Evolutionary conservation across 352 stramenopile genomes (phyloP), one percentile per base, ranked within the genome.

Genomic region (Pythium myriotylum): DNA sequence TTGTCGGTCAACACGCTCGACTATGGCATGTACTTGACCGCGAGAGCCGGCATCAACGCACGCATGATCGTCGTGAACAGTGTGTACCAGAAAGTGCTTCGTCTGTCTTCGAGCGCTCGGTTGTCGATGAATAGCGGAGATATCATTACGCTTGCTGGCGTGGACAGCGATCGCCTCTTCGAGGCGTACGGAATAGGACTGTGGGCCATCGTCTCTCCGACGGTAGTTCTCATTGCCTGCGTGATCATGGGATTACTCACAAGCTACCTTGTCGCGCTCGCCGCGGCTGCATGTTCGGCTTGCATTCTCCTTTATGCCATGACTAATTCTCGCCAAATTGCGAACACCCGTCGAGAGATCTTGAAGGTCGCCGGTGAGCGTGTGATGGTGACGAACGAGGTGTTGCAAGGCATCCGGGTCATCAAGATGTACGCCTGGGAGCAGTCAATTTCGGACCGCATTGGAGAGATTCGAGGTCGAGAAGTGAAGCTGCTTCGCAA

Each of bases 371-470:
- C 79, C 0, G 75, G 73, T 20, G 74, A 91, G 20, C 82, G 96
- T n/a, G 89, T 99, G n/a, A n/a, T n/a, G n/a, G n/a, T n/a, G n/a
- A n/a, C n/a, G n/a, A n/a, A n/a, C n/a, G n/a, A n/a, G n/a, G 86
- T 96, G 20, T 76, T 99, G 5, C 70, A 89, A n/a, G 94, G 93
- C 12, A 96, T 98, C 54, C 76, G 90, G 46, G 86, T 90, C 49
- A 83, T 97, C 33, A 98, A 97, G 56, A 89, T 97, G 68, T 95
- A 96, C 52, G 84, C 81, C 20, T 98, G 88, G 89, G 80, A 89
- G 54, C 58, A 72, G 26, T 77, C 76, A 2, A 63, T 88, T 5
- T 41, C 54, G 19, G 54, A 54, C 2, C 69, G 73, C 1, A 64
- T 89, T 22, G 58, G 55, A 10, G 46, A 62, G 45, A 79, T 88